A percentile compares a stretch with the other conserved stretches of the same genome.
Conservation (phyloP, 2,329 filamentous ascomycete genomes). For the Dactylellina parvicollis region DNA sequence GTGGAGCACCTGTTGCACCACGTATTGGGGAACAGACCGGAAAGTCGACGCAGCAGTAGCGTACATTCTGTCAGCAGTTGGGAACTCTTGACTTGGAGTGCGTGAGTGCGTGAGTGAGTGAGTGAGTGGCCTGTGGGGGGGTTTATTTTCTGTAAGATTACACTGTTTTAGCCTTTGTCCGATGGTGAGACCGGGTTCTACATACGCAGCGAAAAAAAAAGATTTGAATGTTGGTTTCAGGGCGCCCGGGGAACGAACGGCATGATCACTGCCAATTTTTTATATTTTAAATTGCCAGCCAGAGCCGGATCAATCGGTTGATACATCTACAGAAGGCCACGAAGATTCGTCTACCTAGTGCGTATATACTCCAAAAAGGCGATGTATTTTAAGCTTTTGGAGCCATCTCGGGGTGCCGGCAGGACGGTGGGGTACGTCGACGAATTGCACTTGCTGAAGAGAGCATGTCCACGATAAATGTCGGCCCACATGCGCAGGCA, state of each 20-base stretch:
- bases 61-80: too few relatives aligned
- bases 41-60: too few relatives aligned
- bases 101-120: neutral
- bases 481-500: too few relatives aligned
- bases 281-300: neutral
- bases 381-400: neutral
- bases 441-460: neutral
- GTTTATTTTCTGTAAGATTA: slow-evolving; percentile 10
- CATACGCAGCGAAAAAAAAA: neutral
- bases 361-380: too few relatives aligned
- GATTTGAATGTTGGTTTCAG: neutral
- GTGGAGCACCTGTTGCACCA: neutral
- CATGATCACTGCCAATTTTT: neutral
- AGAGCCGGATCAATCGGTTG: too few relatives aligned
- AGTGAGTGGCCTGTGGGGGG: slow-evolving; percentile 24
- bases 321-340: neutral
- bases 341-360: neutral
- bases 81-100: too few relatives aligned
- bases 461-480: neutral
- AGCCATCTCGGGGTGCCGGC: neutral
- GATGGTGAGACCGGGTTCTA: slow-evolving; percentile 29
- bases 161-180: slow-evolving; percentile 39
- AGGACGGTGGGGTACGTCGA: neutral
- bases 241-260: neutral
- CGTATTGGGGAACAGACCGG: too few relatives aligned